Evolutionary conservation across 2,329 filamentous ascomycete genomes (phyloP), one percentile per base, ranked within the genome.

Genomic region (Pseudogymnoascus sp.): DNA sequence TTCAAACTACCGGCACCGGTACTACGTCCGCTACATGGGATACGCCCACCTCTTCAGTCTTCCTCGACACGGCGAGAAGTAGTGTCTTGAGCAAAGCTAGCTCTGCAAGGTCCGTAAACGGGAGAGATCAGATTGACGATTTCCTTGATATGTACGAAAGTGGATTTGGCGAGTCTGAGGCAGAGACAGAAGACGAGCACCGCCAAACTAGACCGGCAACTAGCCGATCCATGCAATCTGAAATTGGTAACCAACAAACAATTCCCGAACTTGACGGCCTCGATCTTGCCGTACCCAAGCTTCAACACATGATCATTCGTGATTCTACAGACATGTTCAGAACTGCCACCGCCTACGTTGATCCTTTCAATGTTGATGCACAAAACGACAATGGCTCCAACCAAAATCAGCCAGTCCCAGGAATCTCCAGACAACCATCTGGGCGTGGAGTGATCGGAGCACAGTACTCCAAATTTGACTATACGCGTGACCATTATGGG

Each of bases 41-140:
- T 35, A 56, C 50, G 7, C n/a, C 28, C 5, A 56, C 50, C 12
- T 56, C 50, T 3, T 56, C 50, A 35, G 11, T 56, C 5, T 62
- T 62, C 28, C 40, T 62, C 5, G 60, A 80, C 14, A 95, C 91
- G 1, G 90, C 93, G 71, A 83, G 90, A 65, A 95, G 90, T 73
- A 96, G 92, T 71, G 81, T 94, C 60, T 74, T 88, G 67, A 94
- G 91, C 3, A 91, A 90, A 69, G 84, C 85, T 65, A 95, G 89
- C 77, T 92, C 89, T 1, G 80, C 87, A 62, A 88, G 77, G 76
- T 94, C 79, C 66, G 81, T 80, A 74, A 74, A 77, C 66, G 75
- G 73, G 40, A 74, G 77, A 14, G 79, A 82, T 65, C 84, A 86
- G 66, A 77, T 88, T 33, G 84, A 87, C 68, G 84, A 88, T 77